These are phyloP conservation scores for Cyberlindnera lachancei DNA, from an alignment of 805 yeast genomes.

Conservation along the genomic window DNA sequence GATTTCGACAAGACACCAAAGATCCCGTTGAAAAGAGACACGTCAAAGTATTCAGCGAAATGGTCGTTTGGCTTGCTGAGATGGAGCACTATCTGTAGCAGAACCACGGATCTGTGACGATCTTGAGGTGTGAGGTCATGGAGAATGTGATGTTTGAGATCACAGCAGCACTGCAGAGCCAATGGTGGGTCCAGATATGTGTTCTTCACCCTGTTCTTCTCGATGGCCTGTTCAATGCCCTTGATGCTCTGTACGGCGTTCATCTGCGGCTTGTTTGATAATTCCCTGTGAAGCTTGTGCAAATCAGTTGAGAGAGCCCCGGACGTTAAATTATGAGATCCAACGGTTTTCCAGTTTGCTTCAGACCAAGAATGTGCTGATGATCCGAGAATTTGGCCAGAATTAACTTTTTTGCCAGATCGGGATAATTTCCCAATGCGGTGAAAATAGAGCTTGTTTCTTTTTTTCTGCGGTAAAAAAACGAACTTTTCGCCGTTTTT, in stretches of 20 bases:
- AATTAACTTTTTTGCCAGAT: too few relatives aligned
- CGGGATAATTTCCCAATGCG: too few relatives aligned
- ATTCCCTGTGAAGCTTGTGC: too few relatives aligned
- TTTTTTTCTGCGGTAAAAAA: too few relatives aligned
- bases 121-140: constrained; percentile 24
- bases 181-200: constrained; percentile 12
- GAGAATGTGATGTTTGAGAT: constrained; percentile 29
- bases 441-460: too few relatives aligned
- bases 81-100: constrained; percentile 45
- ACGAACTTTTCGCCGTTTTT: too few relatives aligned
- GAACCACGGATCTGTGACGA: constrained; percentile 40
- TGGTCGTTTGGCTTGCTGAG: constrained; percentile 33
- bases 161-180: constrained; percentile 15
- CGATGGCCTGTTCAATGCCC: constrained; percentile 17
- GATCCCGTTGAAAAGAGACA: constrained; percentile 31
- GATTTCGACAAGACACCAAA: constrained; percentile 34
- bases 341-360: not conserved
- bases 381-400: too few relatives aligned
- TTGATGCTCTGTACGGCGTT: constrained; percentile 1
- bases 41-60: constrained; percentile 31
- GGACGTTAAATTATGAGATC: too few relatives aligned
- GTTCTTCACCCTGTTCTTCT: constrained; percentile 12
- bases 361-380: too few relatives aligned
- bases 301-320: too few relatives aligned
- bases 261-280: not conserved